Percentiles rank a stretch among this genome's conserved stretches.
These are phyloP conservation scores for Beauveria asiatica DNA, from an alignment of 2,329 filamentous ascomycete genomes.

Conservation along the genomic window DNA sequence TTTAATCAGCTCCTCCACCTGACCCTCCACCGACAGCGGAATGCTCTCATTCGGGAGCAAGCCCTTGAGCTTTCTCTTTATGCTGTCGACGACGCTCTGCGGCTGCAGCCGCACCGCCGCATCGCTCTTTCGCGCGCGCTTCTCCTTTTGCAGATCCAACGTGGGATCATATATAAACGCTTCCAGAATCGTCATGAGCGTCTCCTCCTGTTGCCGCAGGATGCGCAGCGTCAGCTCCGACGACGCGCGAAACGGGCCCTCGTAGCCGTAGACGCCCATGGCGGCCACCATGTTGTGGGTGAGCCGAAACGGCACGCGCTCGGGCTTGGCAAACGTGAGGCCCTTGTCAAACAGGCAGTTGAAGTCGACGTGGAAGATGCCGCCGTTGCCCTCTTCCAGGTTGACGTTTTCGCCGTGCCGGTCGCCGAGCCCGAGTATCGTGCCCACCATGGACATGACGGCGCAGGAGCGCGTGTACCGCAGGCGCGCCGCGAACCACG, in stretches of 20 bases:
- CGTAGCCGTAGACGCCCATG: constrained; percentile 90
- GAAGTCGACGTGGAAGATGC: constrained; percentile 96
- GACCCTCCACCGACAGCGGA: constrained; percentile 87
- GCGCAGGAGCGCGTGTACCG: constrained; percentile 89
- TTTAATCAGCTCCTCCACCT: constrained; percentile 90
- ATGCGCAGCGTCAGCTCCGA: constrained; percentile 82
- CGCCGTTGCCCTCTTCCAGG: constrained; percentile 86
- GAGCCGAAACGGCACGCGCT: constrained; percentile 88
- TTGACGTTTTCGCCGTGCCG: constrained; percentile 96
- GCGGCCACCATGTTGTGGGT: constrained; percentile 99
- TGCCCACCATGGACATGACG: constrained; percentile 99
- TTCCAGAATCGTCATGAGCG: constrained; percentile 93
- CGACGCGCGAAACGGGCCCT: constrained; percentile 84
- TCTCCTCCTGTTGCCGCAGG: constrained; percentile 86
- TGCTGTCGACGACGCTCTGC: constrained; percentile 77
- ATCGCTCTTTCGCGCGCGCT: constrained; percentile 33
- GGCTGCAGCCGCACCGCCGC: constrained; percentile 44
- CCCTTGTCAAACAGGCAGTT: constrained; percentile 99
- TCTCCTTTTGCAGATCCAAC: constrained; percentile 74
- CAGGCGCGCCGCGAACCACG: constrained; percentile 84
- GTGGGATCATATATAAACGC: constrained; percentile 97
- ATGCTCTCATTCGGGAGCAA: constrained; percentile 81
- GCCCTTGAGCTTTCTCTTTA: constrained; percentile 78
- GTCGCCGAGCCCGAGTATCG: constrained; percentile 87
- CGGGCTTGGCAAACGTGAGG: constrained; percentile 87